Evolutionary conservation across 2,329 filamentous ascomycete genomes (phyloP).

Genomic region (Fusarium begoniae): DNA sequence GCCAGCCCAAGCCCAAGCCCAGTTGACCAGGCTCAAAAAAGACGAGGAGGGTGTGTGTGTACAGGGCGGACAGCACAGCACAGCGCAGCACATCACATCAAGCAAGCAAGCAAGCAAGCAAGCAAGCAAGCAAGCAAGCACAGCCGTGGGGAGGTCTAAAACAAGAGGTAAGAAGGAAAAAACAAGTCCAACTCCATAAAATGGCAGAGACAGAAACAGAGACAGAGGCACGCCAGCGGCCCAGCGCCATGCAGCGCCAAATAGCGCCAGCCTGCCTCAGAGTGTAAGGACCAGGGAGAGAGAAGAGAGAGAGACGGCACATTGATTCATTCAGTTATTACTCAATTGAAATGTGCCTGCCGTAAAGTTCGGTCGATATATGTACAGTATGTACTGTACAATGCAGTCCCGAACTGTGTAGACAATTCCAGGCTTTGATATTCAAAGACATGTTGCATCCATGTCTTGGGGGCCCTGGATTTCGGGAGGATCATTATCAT

Average conservation of each 20-base stretch:
- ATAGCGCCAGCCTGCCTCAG: constrained; percentile 27
- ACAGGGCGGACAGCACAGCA: constrained; percentile 18
- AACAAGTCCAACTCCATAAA: background rate
- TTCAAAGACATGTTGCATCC: constrained; percentile 18
- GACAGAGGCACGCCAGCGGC: constrained; percentile 19
- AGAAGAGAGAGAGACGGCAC: background rate
- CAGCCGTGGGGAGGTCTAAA: constrained; percentile 24
- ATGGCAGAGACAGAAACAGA: background rate
- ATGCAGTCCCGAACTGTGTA: background rate
- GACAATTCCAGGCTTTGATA: constrained; percentile 34
- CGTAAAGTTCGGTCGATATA: background rate
- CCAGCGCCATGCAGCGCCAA: constrained; percentile 30
- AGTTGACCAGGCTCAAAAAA: constrained; percentile 4
- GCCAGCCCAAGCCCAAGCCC: constrained; percentile 27
- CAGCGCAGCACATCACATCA: background rate
- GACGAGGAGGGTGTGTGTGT: constrained; percentile 22
- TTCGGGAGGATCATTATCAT: constrained; percentile 24
- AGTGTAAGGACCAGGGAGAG: constrained; percentile 11
- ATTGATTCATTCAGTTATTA: constrained; percentile 28
- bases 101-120: constrained; percentile 4
- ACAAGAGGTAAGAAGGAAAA: constrained; percentile 8
- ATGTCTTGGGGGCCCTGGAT: constrained; percentile 26
- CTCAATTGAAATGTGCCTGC: constrained; percentile 18
- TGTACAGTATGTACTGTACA: background rate
- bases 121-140: constrained; percentile 17